Percentiles rank a stretch among this genome's conserved stretches.
Evolutionary conservation across 2,329 filamentous ascomycete species (phyloP).

Genomic region (Alternaria consortialis): DNA sequence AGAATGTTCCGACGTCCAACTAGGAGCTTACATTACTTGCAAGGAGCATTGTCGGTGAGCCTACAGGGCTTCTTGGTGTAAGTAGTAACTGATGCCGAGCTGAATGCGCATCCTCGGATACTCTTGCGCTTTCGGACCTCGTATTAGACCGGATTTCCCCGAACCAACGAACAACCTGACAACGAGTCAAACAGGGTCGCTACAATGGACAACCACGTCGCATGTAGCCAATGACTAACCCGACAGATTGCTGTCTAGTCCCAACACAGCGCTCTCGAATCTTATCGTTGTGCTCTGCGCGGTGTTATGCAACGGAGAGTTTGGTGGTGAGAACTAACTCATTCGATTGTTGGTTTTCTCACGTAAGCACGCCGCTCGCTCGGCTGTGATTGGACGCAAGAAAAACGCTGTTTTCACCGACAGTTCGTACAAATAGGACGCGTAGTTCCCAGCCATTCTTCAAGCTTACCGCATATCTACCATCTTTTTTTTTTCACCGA

Average conservation of each 20-base stretch:
- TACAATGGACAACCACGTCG: not conserved
- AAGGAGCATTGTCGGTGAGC: not conserved
- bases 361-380: constrained; percentile 10
- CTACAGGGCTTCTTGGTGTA: not conserved
- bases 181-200: not conserved
- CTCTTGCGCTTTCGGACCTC: constrained; percentile 1
- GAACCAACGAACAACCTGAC: not conserved
- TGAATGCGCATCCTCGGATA: constrained; percentile 5
- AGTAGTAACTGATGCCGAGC: not conserved
- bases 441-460: constrained; percentile 1
- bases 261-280: not conserved
- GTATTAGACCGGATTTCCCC: not conserved
- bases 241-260: not conserved
- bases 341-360: constrained; percentile 2
- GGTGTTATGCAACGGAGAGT: not conserved
- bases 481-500: not conserved
- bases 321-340: constrained; percentile 5
- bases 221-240: not conserved
- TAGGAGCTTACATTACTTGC: not conserved
- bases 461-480: constrained; percentile 4
- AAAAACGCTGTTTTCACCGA: constrained; percentile 18
- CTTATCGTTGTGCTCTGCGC: not conserved
- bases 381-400: constrained; percentile 9
- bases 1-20: constrained; percentile 15
- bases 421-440: constrained; percentile 14